Evolutionary conservation across 345 rosid genomes (phyloP).

Genomic region (Populus euphratica): DNA sequence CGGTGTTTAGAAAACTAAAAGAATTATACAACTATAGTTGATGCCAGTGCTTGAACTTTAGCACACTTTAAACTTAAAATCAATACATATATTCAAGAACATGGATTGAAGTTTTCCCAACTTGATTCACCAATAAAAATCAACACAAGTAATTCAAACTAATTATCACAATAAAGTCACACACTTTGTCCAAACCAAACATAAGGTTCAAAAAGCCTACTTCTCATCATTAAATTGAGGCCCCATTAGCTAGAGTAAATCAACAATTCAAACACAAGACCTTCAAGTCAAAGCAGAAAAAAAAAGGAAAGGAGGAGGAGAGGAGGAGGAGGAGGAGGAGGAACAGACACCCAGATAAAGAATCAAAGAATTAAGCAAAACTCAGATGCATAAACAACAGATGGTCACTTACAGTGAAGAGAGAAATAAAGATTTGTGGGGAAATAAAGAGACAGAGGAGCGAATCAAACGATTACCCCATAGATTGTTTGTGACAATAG

Average conservation of each 20-base stretch:
- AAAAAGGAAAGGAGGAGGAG: background rate
- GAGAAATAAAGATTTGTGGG: constrained; percentile 23
- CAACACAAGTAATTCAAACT: constrained; percentile 1
- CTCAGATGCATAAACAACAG: constrained; percentile 5
- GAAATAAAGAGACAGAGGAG: constrained; percentile 30
- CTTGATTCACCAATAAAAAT: background rate
- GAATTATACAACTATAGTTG: background rate
- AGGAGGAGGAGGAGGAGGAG: background rate
- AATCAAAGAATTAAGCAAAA: constrained; percentile 10
- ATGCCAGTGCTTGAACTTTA: background rate
- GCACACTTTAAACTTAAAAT: background rate
- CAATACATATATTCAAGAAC: background rate
- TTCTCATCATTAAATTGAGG: background rate
- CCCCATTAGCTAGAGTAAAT: background rate
- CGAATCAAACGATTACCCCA: constrained; percentile 44
- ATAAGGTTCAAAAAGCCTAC: constrained; percentile 3
- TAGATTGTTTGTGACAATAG: constrained; percentile 42
- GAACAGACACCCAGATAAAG: constrained; percentile 3
- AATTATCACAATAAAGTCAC: background rate
- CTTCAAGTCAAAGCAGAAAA: background rate
- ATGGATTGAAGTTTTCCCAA: background rate
- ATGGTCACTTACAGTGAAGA: constrained; percentile 44
- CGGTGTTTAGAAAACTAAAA: background rate
- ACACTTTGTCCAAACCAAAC: background rate
- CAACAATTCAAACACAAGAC: constrained; percentile 7